A percentile compares a stretch with the other conserved stretches of the same genome.
phyloP scores from a whole-genome alignment of 1,284 basidiomycete genomes.

The Microbotryomycetes sp. region DNA sequence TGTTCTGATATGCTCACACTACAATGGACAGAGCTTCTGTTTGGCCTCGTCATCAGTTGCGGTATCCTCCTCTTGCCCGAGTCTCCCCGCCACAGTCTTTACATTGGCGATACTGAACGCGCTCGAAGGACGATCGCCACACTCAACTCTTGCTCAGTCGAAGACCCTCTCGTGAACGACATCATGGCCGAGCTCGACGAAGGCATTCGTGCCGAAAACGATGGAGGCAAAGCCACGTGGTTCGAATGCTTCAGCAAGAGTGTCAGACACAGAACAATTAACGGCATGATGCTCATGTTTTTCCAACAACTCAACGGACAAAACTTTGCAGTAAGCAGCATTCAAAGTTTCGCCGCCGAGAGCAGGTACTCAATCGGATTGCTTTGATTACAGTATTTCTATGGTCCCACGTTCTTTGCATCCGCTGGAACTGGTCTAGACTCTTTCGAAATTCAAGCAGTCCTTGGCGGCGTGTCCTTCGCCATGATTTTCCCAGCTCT shows the following conservation, averaged over 20 bases:
- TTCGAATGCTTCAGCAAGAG: constrained; percentile 67
- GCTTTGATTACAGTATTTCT: too few species aligned
- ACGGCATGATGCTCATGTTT: constrained; percentile 74
- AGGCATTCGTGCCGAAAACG: constrained; percentile 49
- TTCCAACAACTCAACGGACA: constrained; percentile 66
- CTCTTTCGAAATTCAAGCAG: constrained; percentile 64
- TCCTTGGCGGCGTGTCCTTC: constrained; percentile 58
- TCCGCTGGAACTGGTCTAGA: constrained; percentile 59
- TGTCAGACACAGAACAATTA: constrained; percentile 62
- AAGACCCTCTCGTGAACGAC: constrained; percentile 58
- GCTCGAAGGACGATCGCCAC: constrained; percentile 58
- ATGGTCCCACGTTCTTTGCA: constrained; percentile 75
- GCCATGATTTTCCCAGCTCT: constrained; percentile 38
- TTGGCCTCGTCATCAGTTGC: constrained; percentile 58
- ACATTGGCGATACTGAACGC: constrained; percentile 46
- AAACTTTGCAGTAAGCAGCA: too few species aligned
- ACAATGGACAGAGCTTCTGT: constrained; percentile 53
- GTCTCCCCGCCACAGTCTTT: constrained; percentile 46
- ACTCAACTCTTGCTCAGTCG: constrained; percentile 56
- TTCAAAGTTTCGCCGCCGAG: too few species aligned
- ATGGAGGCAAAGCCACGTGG: constrained; percentile 71
- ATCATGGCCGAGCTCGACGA: constrained; percentile 61
- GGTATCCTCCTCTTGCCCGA: constrained; percentile 70
- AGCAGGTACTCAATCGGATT: too few species aligned
- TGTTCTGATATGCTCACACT: too few species aligned